A percentile compares a stretch with the other conserved stretches of the same genome.
Conservation (phyloP, 2,329 filamentous ascomycete species). For the Fusarium nematophilum region DNA sequence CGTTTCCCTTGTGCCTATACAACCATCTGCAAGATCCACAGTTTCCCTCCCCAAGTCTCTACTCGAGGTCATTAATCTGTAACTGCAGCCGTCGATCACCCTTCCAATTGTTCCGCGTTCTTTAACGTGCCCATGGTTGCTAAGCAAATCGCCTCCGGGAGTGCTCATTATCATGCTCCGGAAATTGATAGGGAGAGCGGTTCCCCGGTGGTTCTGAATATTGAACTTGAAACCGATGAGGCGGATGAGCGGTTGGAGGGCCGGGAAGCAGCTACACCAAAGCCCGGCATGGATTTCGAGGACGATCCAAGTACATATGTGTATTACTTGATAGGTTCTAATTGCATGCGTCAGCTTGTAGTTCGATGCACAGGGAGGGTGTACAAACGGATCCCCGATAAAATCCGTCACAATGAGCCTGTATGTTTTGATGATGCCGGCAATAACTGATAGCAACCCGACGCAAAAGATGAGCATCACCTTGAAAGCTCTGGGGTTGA, state of each 20-base stretch:
- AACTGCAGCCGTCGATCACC: too few relatives aligned
- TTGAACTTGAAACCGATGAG: constrained; percentile 32
- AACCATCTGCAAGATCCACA: too few relatives aligned
- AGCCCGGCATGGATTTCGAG: constrained; percentile 55
- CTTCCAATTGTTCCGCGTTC: too few relatives aligned
- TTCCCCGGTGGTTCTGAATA: too few relatives aligned
- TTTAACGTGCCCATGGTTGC: too few relatives aligned
- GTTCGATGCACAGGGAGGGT: not conserved
- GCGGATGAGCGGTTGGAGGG: constrained; percentile 53
- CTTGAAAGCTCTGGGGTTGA: constrained; percentile 47
- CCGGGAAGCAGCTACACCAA: constrained; percentile 55
- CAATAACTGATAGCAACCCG: constrained; percentile 50
- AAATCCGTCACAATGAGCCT: constrained; percentile 47
- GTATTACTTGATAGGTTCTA: constrained; percentile 52
- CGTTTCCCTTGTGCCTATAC: too few relatives aligned
- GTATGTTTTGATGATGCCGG: constrained; percentile 50
- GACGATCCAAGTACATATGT: constrained; percentile 52
- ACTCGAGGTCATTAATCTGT: too few relatives aligned
- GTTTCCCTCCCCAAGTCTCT: too few relatives aligned
- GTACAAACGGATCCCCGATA: constrained; percentile 45
- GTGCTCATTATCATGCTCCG: too few relatives aligned
- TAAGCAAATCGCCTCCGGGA: too few relatives aligned
- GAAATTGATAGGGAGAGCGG: too few relatives aligned
- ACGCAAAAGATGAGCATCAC: constrained; percentile 53
- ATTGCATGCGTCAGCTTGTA: not conserved